Evolutionary conservation across 2,329 filamentous ascomycete species (phyloP), one percentile per base, ranked within the genome.

Genomic region (Aspergillus carbonarius): DNA sequence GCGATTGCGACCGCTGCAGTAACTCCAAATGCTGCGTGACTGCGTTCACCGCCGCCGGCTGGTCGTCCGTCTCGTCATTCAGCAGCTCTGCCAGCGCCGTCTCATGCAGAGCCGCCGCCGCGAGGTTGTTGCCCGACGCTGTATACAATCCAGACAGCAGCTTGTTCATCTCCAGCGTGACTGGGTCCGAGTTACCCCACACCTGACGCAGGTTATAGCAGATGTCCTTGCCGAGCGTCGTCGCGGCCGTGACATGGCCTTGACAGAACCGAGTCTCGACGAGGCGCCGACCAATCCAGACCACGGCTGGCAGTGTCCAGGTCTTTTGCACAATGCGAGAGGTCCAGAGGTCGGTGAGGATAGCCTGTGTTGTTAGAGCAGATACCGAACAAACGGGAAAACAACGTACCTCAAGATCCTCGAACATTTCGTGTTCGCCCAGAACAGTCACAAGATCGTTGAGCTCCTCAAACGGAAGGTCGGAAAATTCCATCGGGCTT

Each of bases 141-240:
- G 80, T 82, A 72, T 81, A 83, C 1, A 84, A 74, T 35, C 79
- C 72, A 0, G 80, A 80, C 5, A 84, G 76, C 10, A 83, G 71
- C 62, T 78, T 77, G 60, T 76, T 81, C 63, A 81, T 79, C 55
- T 82, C 78, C 54, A 83, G 67, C 0, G 81, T 82, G 27, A 78
- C 72, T 0, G 74, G 74, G 46, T 82, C 77, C 8, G 76, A 75
- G 30, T 76, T 76, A 4, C 82, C 82, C 69, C 81, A 81, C 5
- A 81, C 81, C 20, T 82, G 80, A 10, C 80, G 79, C 61, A 83
- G 74, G 66, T 84, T 84, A 74, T 84, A 84, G 39, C 79, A 79
- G 57, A 84, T 83, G 66, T 82, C 80, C 65, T 82, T 82, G 68
- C 78, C 80, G 1, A 84, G 78, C 52, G 75, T 74, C 42, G 79